Conservation (phyloP, 768 basidiomycete genomes). For the Neoboletus magnificus region DNA sequence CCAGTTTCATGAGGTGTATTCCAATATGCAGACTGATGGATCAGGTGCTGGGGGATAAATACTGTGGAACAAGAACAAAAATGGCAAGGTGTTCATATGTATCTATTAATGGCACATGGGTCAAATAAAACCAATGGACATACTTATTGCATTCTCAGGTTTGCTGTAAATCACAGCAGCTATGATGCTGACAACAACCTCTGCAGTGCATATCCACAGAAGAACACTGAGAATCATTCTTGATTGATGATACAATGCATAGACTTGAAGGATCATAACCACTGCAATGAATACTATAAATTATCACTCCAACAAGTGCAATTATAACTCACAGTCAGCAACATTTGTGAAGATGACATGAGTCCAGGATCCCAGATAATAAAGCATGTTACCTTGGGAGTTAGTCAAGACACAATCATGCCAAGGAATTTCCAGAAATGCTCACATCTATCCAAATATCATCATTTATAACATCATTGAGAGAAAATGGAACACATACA, state of each 20-base stretch:
- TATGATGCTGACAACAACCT: not conserved
- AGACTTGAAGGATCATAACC: conserved; percentile 7
- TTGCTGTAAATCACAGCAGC: not conserved
- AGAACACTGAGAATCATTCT: not conserved
- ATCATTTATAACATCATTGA: not conserved
- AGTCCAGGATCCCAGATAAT: not conserved
- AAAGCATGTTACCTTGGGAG: not conserved
- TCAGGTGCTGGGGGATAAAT: not conserved
- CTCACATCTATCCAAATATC: not conserved
- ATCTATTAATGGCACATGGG: not conserved
- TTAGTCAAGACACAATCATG: not conserved
- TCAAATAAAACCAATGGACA: not conserved
- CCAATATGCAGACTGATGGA: not conserved
- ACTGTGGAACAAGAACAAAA: not conserved
- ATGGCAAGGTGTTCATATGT: not conserved
- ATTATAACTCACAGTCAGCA: conserved; percentile 2
- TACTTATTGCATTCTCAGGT: not conserved
- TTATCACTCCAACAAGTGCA: too few species aligned
- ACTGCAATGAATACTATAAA: not conserved
- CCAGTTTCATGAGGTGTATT: conserved; percentile 4
- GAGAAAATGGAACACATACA: not conserved
- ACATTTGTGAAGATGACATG: not conserved
- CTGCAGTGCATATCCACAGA: not conserved
- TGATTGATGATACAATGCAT: conserved; percentile 5
- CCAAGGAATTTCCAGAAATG: not conserved